phyloP scores from a whole-genome alignment of 768 basidiomycete genomes.

The Lactarius trivialis region DNA sequence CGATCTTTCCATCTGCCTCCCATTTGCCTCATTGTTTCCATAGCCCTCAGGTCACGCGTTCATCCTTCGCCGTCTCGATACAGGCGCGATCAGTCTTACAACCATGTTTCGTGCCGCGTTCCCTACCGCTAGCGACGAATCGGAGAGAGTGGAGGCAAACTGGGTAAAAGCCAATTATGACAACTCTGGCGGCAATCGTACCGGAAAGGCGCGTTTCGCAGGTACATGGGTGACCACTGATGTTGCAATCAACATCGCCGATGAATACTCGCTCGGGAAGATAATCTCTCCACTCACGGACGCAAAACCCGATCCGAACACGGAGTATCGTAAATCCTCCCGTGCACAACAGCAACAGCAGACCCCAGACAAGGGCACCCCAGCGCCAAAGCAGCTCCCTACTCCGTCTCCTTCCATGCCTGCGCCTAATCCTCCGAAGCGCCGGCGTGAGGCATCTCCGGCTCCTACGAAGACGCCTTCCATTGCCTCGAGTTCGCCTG shows the following conservation, averaged over 20 bases:
- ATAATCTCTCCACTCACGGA: conserved; percentile 61
- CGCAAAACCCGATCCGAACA: conserved; percentile 71
- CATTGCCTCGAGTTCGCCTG: conserved; percentile 23
- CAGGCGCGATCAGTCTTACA: conserved; percentile 84
- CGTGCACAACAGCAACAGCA: conserved; percentile 33
- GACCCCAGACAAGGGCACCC: conserved; percentile 21
- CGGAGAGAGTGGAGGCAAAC: conserved; percentile 71
- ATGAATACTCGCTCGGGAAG: conserved; percentile 53
- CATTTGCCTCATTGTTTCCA: conserved; percentile 24
- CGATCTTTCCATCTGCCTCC: conserved; percentile 9
- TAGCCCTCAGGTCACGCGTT: conserved; percentile 82
- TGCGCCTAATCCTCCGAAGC: conserved; percentile 30
- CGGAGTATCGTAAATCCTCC: conserved; percentile 69
- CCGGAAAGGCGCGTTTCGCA: conserved; percentile 66
- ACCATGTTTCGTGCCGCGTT: conserved; percentile 97
- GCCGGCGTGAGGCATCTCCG: conserved; percentile 59
- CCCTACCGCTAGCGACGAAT: conserved; percentile 67
- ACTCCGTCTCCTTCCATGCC: conserved; percentile 33
- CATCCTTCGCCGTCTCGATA: conserved; percentile 90
- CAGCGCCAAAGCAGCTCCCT: conserved; percentile 27
- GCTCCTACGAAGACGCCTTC: conserved; percentile 43
- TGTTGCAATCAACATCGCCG: conserved; percentile 62
- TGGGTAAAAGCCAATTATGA: conserved; percentile 83
- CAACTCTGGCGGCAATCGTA: conserved; percentile 61
- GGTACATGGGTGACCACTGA: conserved; percentile 78